These are phyloP conservation scores for Penicillium parvum DNA, from an alignment of 495 filamentous ascomycete species.

Conservation along the genomic window DNA sequence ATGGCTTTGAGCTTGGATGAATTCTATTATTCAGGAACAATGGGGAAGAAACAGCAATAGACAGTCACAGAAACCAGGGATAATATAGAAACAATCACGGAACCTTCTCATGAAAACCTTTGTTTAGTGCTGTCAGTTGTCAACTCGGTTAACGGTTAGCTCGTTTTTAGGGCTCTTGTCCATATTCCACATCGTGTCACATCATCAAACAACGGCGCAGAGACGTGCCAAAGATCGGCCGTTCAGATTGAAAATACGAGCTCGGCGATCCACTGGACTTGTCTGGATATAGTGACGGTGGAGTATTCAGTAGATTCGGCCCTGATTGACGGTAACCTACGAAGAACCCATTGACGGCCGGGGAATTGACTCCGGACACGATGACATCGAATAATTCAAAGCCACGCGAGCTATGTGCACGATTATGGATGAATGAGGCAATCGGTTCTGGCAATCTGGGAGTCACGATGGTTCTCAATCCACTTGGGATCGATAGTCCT, in stretches of 20 bases:
- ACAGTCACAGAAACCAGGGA: neutral
- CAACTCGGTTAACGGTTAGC: conserved; percentile 17
- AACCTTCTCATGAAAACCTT: conserved; percentile 1
- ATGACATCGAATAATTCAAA: too few species aligned
- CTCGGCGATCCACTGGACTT: conserved; percentile 1
- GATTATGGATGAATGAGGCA: too few species aligned
- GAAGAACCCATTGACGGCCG: conserved; percentile 1
- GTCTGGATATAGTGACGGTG: neutral
- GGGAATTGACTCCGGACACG: too few species aligned
- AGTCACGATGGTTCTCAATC: too few species aligned
- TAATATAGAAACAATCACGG: neutral
- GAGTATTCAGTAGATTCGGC: neutral
- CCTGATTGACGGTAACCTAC: neutral
- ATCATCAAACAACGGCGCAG: conserved; percentile 15
- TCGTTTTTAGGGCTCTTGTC: neutral
- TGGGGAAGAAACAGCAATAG: too few species aligned
- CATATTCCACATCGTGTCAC: conserved; percentile 4
- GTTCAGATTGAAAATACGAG: conserved; percentile 4
- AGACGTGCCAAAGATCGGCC: conserved; percentile 2
- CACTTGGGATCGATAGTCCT: too few species aligned
- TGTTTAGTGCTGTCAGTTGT: conserved; percentile 10
- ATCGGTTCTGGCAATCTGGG: too few species aligned
- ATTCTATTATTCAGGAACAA: too few species aligned
- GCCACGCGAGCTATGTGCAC: too few species aligned
- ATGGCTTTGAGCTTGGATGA: neutral